Evolutionary conservation across 345 rosid species (phyloP).

Genomic region (Luvunga scandens): DNA sequence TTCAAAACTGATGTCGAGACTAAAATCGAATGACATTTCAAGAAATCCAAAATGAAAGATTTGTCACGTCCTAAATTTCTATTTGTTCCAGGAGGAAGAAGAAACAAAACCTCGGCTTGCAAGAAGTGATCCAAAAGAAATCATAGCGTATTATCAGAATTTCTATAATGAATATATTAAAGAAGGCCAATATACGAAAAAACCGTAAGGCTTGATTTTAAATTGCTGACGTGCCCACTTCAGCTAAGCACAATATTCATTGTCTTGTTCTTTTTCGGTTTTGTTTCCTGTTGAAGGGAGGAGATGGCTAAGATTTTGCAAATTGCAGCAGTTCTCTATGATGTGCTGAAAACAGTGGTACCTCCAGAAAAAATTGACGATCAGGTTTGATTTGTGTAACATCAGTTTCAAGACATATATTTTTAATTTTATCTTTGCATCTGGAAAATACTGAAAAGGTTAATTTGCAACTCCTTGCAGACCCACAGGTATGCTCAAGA

Average conservation of each 20-base stretch:
- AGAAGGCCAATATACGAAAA: slow-evolving; percentile 55
- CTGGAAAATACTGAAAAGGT: slow-evolving; percentile 18
- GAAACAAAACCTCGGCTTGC: slow-evolving; percentile 43
- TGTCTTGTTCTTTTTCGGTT: slow-evolving; percentile 17
- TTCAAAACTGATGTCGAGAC: background rate
- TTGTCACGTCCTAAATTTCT: slow-evolving; percentile 7
- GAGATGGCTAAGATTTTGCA: slow-evolving; percentile 87
- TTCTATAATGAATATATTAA: slow-evolving; percentile 57
- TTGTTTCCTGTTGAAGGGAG: slow-evolving; percentile 56
- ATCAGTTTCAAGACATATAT: background rate
- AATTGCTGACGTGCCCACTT: slow-evolving; percentile 2
- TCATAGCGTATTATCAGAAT: slow-evolving; percentile 62
- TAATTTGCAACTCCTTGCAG: slow-evolving; percentile 35
- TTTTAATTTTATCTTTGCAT: slow-evolving; percentile 9
- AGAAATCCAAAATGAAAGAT: background rate
- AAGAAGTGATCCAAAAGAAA: slow-evolving; percentile 57
- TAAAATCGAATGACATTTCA: too few species aligned
- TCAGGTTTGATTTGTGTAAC: slow-evolving; percentile 43
- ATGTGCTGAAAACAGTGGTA: slow-evolving; percentile 69
- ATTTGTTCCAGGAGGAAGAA: slow-evolving; percentile 57
- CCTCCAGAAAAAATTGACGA: slow-evolving; percentile 44
- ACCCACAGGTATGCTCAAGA: slow-evolving; percentile 52
- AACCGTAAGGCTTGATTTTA: slow-evolving; percentile 60
- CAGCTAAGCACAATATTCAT: slow-evolving; percentile 15
- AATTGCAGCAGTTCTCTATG: slow-evolving; percentile 84